phyloP scores from a whole-genome alignment of 2,329 filamentous ascomycete species.

The Fulvia fulva region DNA sequence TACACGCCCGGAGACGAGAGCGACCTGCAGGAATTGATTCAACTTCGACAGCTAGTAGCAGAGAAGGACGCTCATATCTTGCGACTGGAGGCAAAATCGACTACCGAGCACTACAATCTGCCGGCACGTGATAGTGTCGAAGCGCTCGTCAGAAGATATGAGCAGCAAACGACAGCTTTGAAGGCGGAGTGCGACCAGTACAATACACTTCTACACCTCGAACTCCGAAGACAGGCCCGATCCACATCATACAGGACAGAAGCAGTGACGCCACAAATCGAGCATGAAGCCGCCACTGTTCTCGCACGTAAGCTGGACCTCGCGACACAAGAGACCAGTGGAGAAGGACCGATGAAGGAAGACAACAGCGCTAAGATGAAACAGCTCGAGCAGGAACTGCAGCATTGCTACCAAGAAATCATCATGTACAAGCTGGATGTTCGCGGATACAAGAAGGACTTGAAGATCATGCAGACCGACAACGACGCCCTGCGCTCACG shows the following conservation, averaged over 20 bases:
- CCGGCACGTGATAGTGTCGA: background rate
- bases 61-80: constrained; percentile 10
- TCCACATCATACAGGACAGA: constrained; percentile 10
- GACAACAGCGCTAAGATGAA: background rate
- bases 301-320: background rate
- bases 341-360: background rate
- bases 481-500: constrained; percentile 27
- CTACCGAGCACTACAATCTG: background rate
- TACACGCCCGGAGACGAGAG: no score
- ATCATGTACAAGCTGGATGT: constrained; percentile 49
- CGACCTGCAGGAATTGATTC: no score
- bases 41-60: background rate
- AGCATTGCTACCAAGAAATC: constrained; percentile 41
- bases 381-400: constrained; percentile 28
- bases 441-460: constrained; percentile 42
- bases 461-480: constrained; percentile 29
- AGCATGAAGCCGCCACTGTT: constrained; percentile 10
- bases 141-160: background rate
- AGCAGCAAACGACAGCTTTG: background rate
- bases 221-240: constrained; percentile 38
- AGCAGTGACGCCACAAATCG: constrained; percentile 14
- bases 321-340: background rate
- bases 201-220: constrained; percentile 38
- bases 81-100: constrained; percentile 5
- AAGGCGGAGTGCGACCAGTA: constrained; percentile 39